These are phyloP conservation scores for Plasmodium inui DNA, from an alignment of 169 alveolate species.

Conservation along the genomic window DNA sequence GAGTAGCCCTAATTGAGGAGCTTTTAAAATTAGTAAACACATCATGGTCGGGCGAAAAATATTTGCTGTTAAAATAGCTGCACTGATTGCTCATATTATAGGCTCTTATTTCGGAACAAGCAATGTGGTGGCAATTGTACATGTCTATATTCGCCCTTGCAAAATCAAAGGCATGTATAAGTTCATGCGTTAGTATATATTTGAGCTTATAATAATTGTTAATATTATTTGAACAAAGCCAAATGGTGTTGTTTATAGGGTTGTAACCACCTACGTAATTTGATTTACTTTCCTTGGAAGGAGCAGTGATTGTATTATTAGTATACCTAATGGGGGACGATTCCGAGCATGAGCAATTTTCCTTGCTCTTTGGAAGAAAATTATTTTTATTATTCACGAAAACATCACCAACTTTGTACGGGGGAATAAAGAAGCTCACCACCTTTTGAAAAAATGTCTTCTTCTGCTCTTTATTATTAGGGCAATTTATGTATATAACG, in stretches of 20 bases:
- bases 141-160: constrained; percentile 82
- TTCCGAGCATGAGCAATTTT: constrained; percentile 72
- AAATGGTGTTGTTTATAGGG: constrained; percentile 79
- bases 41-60: constrained; percentile 28
- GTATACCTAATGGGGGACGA: not conserved
- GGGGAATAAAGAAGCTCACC: constrained; percentile 11
- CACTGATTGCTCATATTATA: constrained; percentile 82
- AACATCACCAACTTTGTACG: constrained; percentile 21
- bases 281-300: constrained; percentile 2
- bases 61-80: constrained; percentile 75
- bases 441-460: constrained; percentile 35
- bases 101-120: constrained; percentile 85
- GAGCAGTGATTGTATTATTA: not conserved
- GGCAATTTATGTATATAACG: constrained; percentile 78
- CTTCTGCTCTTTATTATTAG: constrained; percentile 49
- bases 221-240: constrained; percentile 82
- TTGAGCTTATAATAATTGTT: constrained; percentile 77
- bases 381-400: constrained; percentile 32
- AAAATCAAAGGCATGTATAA: constrained; percentile 85
- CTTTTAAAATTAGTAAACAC: constrained; percentile 61
- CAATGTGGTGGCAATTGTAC: constrained; percentile 79
- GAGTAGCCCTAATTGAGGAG: constrained; percentile 10
- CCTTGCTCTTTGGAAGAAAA: constrained; percentile 12
- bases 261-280: constrained; percentile 79
- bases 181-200: constrained; percentile 80